Evolutionary conservation across 345 rosid species (phyloP).

Genomic region (Arabidopsis suecica): DNA sequence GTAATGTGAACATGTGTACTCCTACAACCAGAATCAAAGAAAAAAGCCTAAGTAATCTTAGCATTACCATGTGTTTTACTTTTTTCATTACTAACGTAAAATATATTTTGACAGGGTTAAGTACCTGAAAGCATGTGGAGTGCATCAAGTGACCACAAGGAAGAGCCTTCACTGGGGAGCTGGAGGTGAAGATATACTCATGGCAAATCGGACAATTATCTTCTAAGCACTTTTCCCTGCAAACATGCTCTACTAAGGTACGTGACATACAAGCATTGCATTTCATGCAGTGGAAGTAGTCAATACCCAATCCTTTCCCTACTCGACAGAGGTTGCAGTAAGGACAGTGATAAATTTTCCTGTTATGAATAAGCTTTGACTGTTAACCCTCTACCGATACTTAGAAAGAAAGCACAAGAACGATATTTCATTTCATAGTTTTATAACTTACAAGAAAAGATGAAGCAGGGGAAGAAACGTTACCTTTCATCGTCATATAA

Average conservation of each 20-base stretch:
- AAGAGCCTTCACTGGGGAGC: constrained; percentile 69
- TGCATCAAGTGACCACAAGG: constrained; percentile 97
- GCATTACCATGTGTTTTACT: background rate
- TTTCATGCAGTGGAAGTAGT: constrained; percentile 93
- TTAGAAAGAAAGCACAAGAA: background rate
- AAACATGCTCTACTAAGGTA: constrained; percentile 62
- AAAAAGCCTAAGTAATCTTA: constrained; percentile 15
- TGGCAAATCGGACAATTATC: constrained; percentile 90
- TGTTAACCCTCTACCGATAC: constrained; percentile 13
- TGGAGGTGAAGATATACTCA: constrained; percentile 81
- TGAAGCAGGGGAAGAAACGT: background rate
- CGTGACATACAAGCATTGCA: constrained; percentile 93
- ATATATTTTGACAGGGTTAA: constrained; percentile 21
- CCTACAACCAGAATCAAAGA: constrained; percentile 56
- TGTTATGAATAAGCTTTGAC: constrained; percentile 38
- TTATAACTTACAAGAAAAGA: background rate
- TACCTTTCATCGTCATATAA: constrained; percentile 83
- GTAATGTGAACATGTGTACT: constrained; percentile 76
- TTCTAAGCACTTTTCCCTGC: constrained; percentile 77
- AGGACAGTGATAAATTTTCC: constrained; percentile 97
- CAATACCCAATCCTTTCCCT: constrained; percentile 90
- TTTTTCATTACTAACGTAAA: background rate
- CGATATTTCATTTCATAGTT: background rate
- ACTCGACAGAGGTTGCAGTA: constrained; percentile 88
- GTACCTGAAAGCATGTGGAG: constrained; percentile 78